These are phyloP conservation scores for Diaporthe citrichinensis DNA, from an alignment of 2,329 filamentous ascomycete genomes.

Conservation along the genomic window DNA sequence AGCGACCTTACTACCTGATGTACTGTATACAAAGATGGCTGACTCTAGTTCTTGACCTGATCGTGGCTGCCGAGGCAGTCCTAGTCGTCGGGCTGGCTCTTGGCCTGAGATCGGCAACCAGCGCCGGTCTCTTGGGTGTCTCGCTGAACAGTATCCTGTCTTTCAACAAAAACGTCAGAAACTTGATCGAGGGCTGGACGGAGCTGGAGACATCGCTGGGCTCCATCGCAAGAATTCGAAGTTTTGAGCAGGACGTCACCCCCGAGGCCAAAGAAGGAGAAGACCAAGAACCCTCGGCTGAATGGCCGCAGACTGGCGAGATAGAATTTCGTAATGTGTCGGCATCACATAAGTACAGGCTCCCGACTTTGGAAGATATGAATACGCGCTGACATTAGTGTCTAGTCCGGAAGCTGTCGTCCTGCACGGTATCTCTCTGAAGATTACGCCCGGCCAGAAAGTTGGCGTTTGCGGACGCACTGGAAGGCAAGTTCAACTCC, in stretches of 20 bases:
- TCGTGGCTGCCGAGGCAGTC: conserved; percentile 62
- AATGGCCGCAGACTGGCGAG: conserved; percentile 48
- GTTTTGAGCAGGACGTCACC: conserved; percentile 46
- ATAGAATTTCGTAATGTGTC: conserved; percentile 48
- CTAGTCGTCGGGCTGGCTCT: conserved; percentile 48
- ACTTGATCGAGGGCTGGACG: conserved; percentile 51
- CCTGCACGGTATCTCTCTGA: conserved; percentile 47
- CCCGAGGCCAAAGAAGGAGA: conserved; percentile 40
- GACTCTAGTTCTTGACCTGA: conserved; percentile 62
- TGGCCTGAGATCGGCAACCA: conserved; percentile 42
- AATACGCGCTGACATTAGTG: conserved; percentile 36
- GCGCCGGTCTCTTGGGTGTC: conserved; percentile 51
- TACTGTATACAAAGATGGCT: conserved; percentile 67
- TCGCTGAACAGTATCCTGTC: conserved; percentile 53
- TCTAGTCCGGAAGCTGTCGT: conserved; percentile 43
- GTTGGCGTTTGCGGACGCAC: conserved; percentile 67
- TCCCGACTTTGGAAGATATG: too few species aligned
- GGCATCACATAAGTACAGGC: conserved; percentile 47
- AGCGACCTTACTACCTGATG: conserved; percentile 64
- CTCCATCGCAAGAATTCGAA: conserved; percentile 49
- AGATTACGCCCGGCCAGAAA: conserved; percentile 58
- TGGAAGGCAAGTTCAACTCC: conserved; percentile 54
- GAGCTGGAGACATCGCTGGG: conserved; percentile 53
- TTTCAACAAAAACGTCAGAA: conserved; percentile 51
- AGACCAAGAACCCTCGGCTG: conserved; percentile 16